Conservation (phyloP, 2,329 filamentous ascomycete genomes). For the Colletotrichum filicis region DNA sequence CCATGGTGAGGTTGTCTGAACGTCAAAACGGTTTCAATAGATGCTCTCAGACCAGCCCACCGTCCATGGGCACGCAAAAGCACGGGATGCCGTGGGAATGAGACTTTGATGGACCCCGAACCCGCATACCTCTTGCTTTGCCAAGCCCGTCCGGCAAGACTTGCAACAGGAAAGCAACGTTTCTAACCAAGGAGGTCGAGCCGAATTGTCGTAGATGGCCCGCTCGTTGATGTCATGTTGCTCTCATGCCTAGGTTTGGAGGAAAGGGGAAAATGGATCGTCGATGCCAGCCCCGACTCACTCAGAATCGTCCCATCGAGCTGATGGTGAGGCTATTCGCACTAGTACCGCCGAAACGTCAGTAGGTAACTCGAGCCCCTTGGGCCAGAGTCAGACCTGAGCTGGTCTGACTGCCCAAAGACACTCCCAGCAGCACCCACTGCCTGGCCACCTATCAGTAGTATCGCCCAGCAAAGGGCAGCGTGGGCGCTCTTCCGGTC, state of each 20-base stretch:
- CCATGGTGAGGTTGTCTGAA: slow-evolving; percentile 23
- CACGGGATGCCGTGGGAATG: not conserved
- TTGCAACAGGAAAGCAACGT: slow-evolving; percentile 7
- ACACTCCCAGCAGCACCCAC: no score
- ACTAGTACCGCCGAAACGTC: slow-evolving; percentile 15
- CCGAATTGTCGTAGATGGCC: slow-evolving; percentile 23
- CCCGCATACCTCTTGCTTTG: not conserved
- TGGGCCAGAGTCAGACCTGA: not conserved
- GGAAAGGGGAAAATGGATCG: not conserved
- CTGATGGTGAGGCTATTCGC: slow-evolving; percentile 27
- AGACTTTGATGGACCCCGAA: not conserved
- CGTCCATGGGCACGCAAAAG: slow-evolving; percentile 2
- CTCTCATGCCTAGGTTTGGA: not conserved
- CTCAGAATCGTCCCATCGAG: not conserved
- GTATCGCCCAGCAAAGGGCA: not conserved
- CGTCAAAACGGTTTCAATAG: slow-evolving; percentile 32
- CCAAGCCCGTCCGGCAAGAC: slow-evolving; percentile 25
- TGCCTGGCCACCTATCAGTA: not conserved
- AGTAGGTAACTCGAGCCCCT: slow-evolving; percentile 1
- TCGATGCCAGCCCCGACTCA: not conserved
- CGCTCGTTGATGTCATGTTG: slow-evolving; percentile 22
- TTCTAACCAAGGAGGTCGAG: slow-evolving; percentile 9
- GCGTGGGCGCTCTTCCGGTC: not conserved
- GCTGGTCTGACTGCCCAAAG: no score
- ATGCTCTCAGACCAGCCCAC: slow-evolving; percentile 3